These are phyloP conservation scores for Catenaria anguillulae DNA, from an alignment of 371 early-diverging fungal genomes.

Conservation along the genomic window DNA sequence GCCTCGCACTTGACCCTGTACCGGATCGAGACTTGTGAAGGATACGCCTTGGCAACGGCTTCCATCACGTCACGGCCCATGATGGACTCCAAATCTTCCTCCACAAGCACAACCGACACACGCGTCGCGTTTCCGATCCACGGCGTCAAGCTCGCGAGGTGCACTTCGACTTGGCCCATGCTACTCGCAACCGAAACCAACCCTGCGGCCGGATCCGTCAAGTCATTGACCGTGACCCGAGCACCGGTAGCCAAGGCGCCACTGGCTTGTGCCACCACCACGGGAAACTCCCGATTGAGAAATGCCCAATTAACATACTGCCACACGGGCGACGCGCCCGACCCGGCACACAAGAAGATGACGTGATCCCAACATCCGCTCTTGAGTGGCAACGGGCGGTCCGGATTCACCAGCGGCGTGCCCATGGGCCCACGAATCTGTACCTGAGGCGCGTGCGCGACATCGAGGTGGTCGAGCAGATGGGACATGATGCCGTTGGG, in stretches of 20 bases:
- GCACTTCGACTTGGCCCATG: no score
- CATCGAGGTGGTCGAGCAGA: slow-evolving; percentile 13
- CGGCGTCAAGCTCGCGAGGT: no score
- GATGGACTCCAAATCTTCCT: not conserved
- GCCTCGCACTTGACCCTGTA: not conserved
- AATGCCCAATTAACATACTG: slow-evolving; percentile 9
- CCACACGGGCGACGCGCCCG: slow-evolving; percentile 11
- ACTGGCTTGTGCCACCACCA: slow-evolving; percentile 8
- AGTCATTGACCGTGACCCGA: no score
- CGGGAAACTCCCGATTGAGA: slow-evolving; percentile 9
- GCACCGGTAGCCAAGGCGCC: no score
- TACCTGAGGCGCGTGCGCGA: slow-evolving; percentile 20
- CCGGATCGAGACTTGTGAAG: not conserved
- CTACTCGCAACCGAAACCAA: no score
- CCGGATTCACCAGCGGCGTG: slow-evolving; percentile 14
- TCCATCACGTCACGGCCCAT: not conserved
- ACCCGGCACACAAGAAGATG: slow-evolving; percentile 12
- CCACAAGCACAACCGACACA: not conserved
- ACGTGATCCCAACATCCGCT: slow-evolving; percentile 5
- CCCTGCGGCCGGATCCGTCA: no score
- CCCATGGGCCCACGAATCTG: slow-evolving; percentile 30
- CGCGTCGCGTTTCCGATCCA: not conserved
- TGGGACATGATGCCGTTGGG: slow-evolving; percentile 10
- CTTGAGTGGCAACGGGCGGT: slow-evolving; percentile 8
- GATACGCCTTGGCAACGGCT: slow-evolving; percentile 2